These are phyloP conservation scores for Stephanodiscus minutulus DNA, from an alignment of 108 stramenopile species.

Conservation along the genomic window DNA sequence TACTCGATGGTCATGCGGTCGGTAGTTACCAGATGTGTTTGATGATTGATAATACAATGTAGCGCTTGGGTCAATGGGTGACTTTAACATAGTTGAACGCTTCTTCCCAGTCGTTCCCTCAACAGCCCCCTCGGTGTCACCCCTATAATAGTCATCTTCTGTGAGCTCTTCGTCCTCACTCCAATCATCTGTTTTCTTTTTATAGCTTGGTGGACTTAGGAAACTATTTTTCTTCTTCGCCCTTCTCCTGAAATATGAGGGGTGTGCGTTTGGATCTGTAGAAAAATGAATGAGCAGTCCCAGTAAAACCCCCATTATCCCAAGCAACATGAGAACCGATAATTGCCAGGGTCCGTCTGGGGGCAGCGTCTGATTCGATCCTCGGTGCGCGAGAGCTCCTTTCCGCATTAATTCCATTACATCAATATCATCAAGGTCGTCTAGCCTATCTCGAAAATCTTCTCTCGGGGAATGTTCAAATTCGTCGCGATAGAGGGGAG, in stretches of 20 bases:
- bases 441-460: neutral
- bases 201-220: conserved; percentile 19
- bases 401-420: conserved; percentile 11
- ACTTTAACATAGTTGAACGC: conserved; percentile 15
- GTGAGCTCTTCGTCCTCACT: conserved; percentile 65
- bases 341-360: conserved; percentile 58
- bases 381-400: neutral
- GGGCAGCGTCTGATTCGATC: conserved; percentile 8
- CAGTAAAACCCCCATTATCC: conserved; percentile 57
- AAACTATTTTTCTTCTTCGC: conserved; percentile 17
- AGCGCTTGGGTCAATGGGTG: conserved; percentile 34
- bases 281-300: conserved; percentile 71
- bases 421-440: neutral
- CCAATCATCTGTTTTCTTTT: conserved; percentile 79
- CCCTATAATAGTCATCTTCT: conserved; percentile 37
- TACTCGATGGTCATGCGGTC: conserved; percentile 37
- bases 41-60: conserved; percentile 31
- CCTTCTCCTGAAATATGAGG: conserved; percentile 23
- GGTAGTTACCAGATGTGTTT: conserved; percentile 23
- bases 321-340: conserved; percentile 64
- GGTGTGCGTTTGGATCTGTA: conserved; percentile 23
- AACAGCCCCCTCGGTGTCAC: conserved; percentile 22
- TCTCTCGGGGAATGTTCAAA: neutral
- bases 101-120: conserved; percentile 23
- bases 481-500: neutral